A percentile compares a stretch with the other conserved stretches of the same genome.
Conservation (phyloP, 352 stramenopile genomes). For the Aphanomyces invadans region DNA sequence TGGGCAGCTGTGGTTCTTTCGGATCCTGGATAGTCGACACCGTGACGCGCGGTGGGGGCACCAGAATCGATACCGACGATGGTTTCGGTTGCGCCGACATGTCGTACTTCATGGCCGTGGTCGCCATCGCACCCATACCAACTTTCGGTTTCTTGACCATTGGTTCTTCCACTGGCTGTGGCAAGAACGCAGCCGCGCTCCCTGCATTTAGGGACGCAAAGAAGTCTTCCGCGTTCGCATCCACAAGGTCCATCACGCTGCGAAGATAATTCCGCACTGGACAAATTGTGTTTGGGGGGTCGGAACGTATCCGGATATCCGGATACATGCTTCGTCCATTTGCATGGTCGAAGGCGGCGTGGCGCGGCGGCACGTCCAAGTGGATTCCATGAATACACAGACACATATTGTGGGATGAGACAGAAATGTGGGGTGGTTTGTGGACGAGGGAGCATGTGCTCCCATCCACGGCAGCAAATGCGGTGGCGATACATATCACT, state of each 20-base stretch:
- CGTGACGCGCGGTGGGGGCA: conserved; percentile 27
- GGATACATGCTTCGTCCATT: no score
- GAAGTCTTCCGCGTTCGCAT: conserved; percentile 72
- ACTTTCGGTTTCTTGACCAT: conserved; percentile 37
- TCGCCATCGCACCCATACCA: conserved; percentile 23
- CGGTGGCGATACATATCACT: no score
- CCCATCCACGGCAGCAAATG: no score
- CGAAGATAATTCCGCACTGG: background rate
- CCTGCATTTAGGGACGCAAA: conserved; percentile 69
- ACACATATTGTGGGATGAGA: no score
- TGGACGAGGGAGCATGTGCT: no score
- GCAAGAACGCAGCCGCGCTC: conserved; percentile 42
- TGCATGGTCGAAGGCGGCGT: no score
- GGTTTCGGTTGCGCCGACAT: conserved; percentile 32
- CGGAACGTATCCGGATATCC: background rate
- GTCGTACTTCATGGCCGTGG: conserved; percentile 13
- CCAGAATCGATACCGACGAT: no score
- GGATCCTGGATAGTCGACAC: background rate
- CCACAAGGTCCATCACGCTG: conserved; percentile 29
- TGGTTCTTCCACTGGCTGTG: conserved; percentile 44
- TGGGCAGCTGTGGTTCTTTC: conserved; percentile 47
- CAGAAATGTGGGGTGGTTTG: no score
- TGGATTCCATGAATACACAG: no score
- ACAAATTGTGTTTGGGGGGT: no score
- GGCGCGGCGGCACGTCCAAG: no score